Evolutionary conservation across 768 basidiomycete species (phyloP).

Genomic region (Dioszegia aurantiaca): DNA sequence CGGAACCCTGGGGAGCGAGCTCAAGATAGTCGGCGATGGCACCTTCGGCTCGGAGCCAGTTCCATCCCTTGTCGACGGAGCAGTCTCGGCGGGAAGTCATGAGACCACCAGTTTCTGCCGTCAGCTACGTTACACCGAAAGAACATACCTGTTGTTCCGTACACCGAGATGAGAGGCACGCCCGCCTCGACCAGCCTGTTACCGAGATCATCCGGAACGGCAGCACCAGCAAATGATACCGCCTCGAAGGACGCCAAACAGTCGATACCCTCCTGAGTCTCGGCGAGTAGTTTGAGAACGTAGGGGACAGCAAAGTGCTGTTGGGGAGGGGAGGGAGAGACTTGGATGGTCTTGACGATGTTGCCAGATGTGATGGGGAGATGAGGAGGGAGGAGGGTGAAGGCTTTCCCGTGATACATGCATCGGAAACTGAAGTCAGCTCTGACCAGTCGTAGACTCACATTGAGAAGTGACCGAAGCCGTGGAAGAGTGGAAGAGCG

Average conservation of each 20-base stretch:
- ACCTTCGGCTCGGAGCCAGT: slow-evolving; percentile 56
- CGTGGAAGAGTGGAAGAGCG: slow-evolving; percentile 47
- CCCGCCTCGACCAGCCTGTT: slow-evolving; percentile 58
- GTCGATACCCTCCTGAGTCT: slow-evolving; percentile 56
- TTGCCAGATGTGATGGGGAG: slow-evolving; percentile 48
- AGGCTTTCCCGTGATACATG: slow-evolving; percentile 46
- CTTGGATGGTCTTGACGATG: slow-evolving; percentile 37
- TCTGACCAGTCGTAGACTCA: slow-evolving; percentile 20
- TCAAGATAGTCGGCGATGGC: slow-evolving; percentile 53
- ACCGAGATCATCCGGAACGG: slow-evolving; percentile 61
- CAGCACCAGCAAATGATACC: slow-evolving; percentile 59
- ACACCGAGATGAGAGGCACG: slow-evolving; percentile 58
- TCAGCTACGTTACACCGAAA: neutral
- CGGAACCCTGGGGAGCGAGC: slow-evolving; percentile 55
- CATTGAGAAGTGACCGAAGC: slow-evolving; percentile 49
- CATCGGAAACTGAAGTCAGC: slow-evolving; percentile 43
- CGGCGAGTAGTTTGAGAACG: slow-evolving; percentile 56
- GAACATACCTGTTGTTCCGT: slow-evolving; percentile 55
- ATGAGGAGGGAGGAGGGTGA: slow-evolving; percentile 48
- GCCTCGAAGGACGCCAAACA: slow-evolving; percentile 56
- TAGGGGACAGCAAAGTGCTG: slow-evolving; percentile 53
- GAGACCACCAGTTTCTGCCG: slow-evolving; percentile 38
- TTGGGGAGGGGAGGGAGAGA: slow-evolving; percentile 38
- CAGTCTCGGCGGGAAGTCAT: slow-evolving; percentile 53
- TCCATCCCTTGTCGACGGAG: slow-evolving; percentile 60